Base-by-base conservation (phyloP, 2,329 filamentous ascomycete genomes). In the Diaporthe sp. region DNA sequence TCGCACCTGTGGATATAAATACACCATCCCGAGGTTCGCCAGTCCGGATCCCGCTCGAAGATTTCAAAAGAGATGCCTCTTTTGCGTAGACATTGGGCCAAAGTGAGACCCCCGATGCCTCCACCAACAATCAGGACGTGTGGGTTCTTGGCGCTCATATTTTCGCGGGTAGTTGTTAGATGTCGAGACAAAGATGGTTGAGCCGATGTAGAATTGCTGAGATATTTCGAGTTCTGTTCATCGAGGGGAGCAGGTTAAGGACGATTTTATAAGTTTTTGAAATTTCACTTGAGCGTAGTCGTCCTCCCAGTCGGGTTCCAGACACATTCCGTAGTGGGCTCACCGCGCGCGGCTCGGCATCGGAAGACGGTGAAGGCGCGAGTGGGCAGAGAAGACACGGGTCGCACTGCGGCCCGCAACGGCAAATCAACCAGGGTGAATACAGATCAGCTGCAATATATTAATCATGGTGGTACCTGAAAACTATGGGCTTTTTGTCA, bases 71-170 rank as follows among this genome's bases (percentile, higher is more conserved):
- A 56, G 22, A 71, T 61, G 8, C 68, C 68, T 17, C 76, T 77
- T 39, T 76, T 74, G 53, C 76, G 76, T 42, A 53, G 55, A 22
- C 77, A 77, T n/a, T 77, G 77, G 53, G 77, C 77, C 47, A 78
- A 72, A 2, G 76, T 77, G 17, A 78, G 73, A 3, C 77, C 77
- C 10, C 77, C 77, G 12, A 78, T 74, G 6, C 77, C 77, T 19
- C 74, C 77, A 4, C 77, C 77, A 12, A 61, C 66, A 59, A 78
- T 78, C 37, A 78, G 47, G 9, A 78, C 76, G 32, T 71, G 51
- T 30, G 27, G 37, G 5, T 47, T 63, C 3, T 42, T 30, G 59
- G 7, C 5, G 6, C 2, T 32, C 59, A 63, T 63, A 22, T 32
- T 13, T n/a, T 10, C 9, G n/a, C 5, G 2, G n/a, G n/a, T 3